Conservation (phyloP, 192 early-diverging fungal species). For the Chytriomyces sp. region DNA sequence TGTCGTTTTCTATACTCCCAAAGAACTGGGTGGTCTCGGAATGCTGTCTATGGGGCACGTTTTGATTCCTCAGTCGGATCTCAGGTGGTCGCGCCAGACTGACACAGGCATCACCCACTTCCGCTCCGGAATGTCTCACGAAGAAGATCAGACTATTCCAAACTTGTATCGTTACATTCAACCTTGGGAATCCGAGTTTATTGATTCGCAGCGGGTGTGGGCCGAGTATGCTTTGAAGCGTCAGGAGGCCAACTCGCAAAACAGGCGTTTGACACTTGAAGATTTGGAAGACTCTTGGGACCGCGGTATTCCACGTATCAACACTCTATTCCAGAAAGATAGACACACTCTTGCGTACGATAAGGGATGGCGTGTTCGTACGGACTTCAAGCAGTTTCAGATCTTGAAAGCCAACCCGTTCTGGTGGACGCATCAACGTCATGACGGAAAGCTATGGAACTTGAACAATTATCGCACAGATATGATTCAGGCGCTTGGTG, state of each 20-base stretch:
- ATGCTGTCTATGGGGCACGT: constrained; percentile 99
- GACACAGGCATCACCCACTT: constrained; percentile 97
- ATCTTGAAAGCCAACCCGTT: constrained; percentile 94
- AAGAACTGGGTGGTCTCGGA: constrained; percentile 94
- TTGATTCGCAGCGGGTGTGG: constrained; percentile 99
- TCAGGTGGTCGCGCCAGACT: constrained; percentile 96
- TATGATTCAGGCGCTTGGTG: constrained; percentile 98
- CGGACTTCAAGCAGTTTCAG: constrained; percentile 98
- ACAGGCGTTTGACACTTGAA: constrained; percentile 96
- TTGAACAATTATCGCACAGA: constrained; percentile 98
- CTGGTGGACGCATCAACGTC: constrained; percentile 86
- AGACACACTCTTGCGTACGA: constrained; percentile 98
- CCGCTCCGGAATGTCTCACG: constrained; percentile 97
- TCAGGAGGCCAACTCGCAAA: constrained; percentile 94
- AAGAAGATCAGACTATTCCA: constrained; percentile 95
- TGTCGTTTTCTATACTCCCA: constrained; percentile 86
- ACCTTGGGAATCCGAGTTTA: constrained; percentile 99
- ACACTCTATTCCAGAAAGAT: constrained; percentile 98
- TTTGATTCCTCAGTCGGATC: constrained; percentile 94
- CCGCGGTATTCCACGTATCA: constrained; percentile 96
- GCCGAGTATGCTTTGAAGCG: constrained; percentile 97
- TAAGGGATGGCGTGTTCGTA: constrained; percentile 97
- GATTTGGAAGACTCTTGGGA: constrained; percentile 99
- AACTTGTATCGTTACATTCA: constrained; percentile 97
- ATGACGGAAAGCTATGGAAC: constrained; percentile 92